Percentiles rank a stretch among this genome's conserved stretches.
These are phyloP conservation scores for Cladophialophora bantiana DNA, from an alignment of 2,329 filamentous ascomycete species.

Conservation along the genomic window DNA sequence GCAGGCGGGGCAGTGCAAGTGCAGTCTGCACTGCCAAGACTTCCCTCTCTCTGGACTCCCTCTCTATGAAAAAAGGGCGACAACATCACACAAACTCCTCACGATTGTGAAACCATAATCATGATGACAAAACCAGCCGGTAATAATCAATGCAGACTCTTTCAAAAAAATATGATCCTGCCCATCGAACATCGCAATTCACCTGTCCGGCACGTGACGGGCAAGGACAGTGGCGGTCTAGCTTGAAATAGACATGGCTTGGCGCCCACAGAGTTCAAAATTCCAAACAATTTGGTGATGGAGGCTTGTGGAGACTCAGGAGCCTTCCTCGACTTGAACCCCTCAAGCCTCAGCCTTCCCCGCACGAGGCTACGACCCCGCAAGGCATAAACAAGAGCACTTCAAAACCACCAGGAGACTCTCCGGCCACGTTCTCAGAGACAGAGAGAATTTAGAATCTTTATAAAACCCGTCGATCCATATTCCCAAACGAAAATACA, in stretches of 20 bases:
- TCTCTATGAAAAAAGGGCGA: background rate
- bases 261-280: too few species aligned
- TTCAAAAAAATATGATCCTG: background rate
- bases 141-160: background rate
- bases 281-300: too few species aligned
- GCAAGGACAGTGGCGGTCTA: background rate
- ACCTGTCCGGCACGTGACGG: background rate
- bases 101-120: background rate
- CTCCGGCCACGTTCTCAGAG: background rate
- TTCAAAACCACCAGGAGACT: background rate
- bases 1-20: conserved; percentile 1
- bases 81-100: background rate
- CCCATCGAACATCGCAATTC: conserved; percentile 1
- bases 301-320: too few species aligned
- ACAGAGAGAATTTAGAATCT: background rate
- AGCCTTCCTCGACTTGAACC: too few species aligned
- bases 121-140: too few species aligned
- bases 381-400: background rate
- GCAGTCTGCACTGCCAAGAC: conserved; percentile 3
- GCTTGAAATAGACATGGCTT: too few species aligned
- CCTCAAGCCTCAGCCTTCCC: conserved; percentile 1
- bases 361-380: conserved; percentile 19
- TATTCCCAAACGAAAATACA: background rate
- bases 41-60: background rate
- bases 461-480: background rate